Evolutionary conservation across 2,329 filamentous ascomycete species (phyloP).

Genomic region (Epichloe uncinata): DNA sequence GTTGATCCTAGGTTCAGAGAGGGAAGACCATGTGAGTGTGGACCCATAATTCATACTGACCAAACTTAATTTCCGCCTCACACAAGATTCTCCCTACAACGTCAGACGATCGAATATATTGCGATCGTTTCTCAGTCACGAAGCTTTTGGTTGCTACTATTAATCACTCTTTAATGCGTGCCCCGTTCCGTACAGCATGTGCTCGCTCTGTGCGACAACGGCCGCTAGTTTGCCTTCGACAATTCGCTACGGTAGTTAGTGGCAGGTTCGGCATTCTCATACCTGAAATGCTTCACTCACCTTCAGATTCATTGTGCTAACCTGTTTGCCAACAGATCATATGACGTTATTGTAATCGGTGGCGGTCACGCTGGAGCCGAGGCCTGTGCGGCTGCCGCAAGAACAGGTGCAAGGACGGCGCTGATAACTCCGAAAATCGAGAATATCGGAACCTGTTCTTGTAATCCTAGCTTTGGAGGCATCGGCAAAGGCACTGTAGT

Average conservation of each 20-base stretch:
- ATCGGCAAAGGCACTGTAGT: constrained; percentile 97
- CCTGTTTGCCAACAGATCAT: constrained; percentile 36
- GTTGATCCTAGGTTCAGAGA: too few species aligned
- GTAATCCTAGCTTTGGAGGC: constrained; percentile 95
- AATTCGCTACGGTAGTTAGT: constrained; percentile 19
- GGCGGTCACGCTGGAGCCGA: constrained; percentile 93
- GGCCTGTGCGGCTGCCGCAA: constrained; percentile 80
- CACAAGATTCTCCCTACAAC: neutral
- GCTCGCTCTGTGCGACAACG: constrained; percentile 10
- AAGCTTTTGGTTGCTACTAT: too few species aligned
- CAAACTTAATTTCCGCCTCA: neutral
- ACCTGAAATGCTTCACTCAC: neutral
- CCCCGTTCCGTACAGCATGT: constrained; percentile 13
- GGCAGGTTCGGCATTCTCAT: neutral
- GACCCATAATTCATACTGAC: too few species aligned
- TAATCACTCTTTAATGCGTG: constrained; percentile 16
- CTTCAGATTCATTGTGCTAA: neutral
- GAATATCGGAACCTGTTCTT: constrained; percentile 89
- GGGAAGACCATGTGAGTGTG: too few species aligned
- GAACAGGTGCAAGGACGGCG: constrained; percentile 76
- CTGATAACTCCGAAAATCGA: constrained; percentile 78
- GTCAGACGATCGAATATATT: neutral
- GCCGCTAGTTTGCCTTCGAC: constrained; percentile 8
- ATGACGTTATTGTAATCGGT: constrained; percentile 90
- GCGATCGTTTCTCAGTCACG: neutral